These are phyloP conservation scores for Fusarium sacchari DNA, from an alignment of 2,329 filamentous ascomycete species.

Conservation along the genomic window DNA sequence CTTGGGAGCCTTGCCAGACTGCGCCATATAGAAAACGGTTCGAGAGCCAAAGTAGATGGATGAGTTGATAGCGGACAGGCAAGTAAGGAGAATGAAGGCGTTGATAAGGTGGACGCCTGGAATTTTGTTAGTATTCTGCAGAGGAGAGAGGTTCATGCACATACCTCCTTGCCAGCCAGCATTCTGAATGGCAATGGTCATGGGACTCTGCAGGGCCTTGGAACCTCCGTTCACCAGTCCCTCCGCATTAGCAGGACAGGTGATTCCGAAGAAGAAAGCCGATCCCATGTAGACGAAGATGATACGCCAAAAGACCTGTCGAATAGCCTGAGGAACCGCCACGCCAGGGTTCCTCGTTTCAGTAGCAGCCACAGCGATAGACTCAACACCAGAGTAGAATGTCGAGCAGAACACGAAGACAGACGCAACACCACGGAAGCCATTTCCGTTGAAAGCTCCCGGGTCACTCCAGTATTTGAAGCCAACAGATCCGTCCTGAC, in stretches of 20 bases:
- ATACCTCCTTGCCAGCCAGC: constrained; percentile 75
- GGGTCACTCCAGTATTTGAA: constrained; percentile 78
- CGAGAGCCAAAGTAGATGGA: constrained; percentile 82
- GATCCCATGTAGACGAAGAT: constrained; percentile 74
- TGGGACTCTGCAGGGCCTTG: constrained; percentile 74
- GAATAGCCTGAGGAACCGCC: constrained; percentile 67
- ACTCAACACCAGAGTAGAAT: constrained; percentile 75
- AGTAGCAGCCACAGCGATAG: constrained; percentile 70
- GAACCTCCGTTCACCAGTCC: constrained; percentile 69
- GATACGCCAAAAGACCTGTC: constrained; percentile 70
- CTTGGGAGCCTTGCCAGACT: constrained; percentile 74
- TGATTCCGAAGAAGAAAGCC: constrained; percentile 79
- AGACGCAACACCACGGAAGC: constrained; percentile 72
- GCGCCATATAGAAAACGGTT: constrained; percentile 80
- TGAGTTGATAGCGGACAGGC: constrained; percentile 76
- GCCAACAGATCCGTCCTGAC: constrained; percentile 67
- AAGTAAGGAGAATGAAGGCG: constrained; percentile 78
- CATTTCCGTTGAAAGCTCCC: constrained; percentile 73
- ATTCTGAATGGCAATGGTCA: constrained; percentile 78
- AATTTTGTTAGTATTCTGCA: constrained; percentile 4
- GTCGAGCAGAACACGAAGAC: constrained; percentile 77
- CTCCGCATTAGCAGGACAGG: constrained; percentile 74
- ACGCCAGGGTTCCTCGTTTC: constrained; percentile 67
- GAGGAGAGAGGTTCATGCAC: neutral
- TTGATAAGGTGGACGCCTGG: constrained; percentile 76